These are phyloP conservation scores for Wickerhamiella kurtzmanii DNA, from an alignment of 805 yeast genomes.

Conservation along the genomic window DNA sequence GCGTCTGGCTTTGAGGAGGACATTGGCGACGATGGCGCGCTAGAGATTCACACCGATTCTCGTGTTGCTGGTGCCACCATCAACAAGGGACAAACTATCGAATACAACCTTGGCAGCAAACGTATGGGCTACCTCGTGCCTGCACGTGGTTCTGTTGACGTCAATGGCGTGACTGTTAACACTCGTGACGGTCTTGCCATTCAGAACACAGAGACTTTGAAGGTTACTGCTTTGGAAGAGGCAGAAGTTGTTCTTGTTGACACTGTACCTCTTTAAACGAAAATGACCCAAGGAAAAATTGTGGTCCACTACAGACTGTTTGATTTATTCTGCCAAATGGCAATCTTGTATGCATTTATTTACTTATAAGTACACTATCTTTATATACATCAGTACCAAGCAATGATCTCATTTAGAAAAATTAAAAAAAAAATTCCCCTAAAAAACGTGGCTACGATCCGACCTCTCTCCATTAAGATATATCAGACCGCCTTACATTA, in stretches of 20 bases:
- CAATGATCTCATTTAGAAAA: too few species aligned
- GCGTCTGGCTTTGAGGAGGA: constrained; percentile 14
- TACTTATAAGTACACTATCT: too few species aligned
- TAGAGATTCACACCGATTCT: constrained; percentile 11
- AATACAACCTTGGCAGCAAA: constrained; percentile 9
- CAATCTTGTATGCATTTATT: too few species aligned
- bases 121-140: constrained; percentile 13
- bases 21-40: constrained; percentile 8
- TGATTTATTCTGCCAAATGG: too few species aligned
- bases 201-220: constrained; percentile 6
- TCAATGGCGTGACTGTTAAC: constrained; percentile 12
- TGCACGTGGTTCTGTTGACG: constrained; percentile 7
- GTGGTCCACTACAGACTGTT: too few species aligned
- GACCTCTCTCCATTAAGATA: too few species aligned
- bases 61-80: constrained; percentile 12
- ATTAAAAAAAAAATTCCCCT: too few species aligned
- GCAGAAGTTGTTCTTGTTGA: constrained; percentile 11
- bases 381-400: too few species aligned
- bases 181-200: constrained; percentile 15
- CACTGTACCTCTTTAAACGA: constrained; percentile 7
- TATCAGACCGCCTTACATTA: too few species aligned
- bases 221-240: constrained; percentile 6
- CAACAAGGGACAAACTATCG: constrained; percentile 5
- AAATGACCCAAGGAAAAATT: too few species aligned
- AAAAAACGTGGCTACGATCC: too few species aligned